phyloP scores from a whole-genome alignment of 257 asterid genomes.

The Ocimum tenuiflorum region DNA sequence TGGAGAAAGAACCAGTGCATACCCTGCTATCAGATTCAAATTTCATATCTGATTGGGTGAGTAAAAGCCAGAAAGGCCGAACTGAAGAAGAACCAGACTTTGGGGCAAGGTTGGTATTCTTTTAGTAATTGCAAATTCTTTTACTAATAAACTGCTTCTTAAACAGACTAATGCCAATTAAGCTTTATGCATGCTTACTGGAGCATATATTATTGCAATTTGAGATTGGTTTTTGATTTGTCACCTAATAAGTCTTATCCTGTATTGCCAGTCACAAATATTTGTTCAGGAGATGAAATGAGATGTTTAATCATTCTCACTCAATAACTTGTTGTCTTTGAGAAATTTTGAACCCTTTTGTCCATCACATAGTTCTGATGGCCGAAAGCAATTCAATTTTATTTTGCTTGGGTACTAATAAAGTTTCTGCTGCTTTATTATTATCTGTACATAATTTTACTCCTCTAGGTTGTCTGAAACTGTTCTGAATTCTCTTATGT shows the following conservation, averaged over 20 bases:
- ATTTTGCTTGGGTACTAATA: neutral
- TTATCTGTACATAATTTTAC: neutral
- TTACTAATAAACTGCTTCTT: neutral
- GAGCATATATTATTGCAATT: neutral
- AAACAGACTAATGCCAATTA: neutral
- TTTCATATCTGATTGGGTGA: constrained; percentile 90
- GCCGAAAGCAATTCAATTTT: constrained; percentile 10
- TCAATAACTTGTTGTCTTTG: neutral
- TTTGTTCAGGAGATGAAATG: constrained; percentile 14
- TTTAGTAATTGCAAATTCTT: neutral
- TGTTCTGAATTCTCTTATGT: constrained; percentile 21
- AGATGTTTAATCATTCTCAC: neutral
- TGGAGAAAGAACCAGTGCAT: constrained; percentile 46
- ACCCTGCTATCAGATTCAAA: constrained; percentile 68
- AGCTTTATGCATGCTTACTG: neutral
- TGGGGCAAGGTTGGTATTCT: constrained; percentile 74
- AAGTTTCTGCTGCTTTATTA: neutral
- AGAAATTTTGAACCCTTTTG: neutral
- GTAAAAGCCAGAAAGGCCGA: constrained; percentile 39
- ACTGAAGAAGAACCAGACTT: constrained; percentile 72
- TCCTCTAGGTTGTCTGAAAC: neutral
- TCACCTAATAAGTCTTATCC: constrained; percentile 12
- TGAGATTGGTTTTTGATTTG: neutral
- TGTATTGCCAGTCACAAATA: neutral
- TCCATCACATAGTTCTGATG: neutral